These are phyloP conservation scores for Pinus tabuliformis DNA, from an alignment of 75 land plant genomes.

Conservation along the genomic window DNA sequence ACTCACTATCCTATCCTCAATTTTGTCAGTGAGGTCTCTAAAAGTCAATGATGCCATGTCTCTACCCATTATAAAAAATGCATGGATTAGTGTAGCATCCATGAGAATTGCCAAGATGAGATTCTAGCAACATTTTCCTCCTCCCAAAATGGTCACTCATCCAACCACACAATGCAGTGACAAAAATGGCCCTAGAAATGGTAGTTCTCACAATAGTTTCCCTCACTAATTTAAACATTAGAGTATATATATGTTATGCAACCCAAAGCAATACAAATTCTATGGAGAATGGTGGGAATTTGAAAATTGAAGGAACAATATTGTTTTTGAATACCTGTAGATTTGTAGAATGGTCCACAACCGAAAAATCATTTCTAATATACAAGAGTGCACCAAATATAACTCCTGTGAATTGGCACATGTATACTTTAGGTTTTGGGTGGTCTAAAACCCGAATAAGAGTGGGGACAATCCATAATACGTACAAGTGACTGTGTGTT, in stretches of 20 bases:
- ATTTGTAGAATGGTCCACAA: slow-evolving; percentile 50
- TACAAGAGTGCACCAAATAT: slow-evolving; percentile 79
- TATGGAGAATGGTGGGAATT: too few species aligned
- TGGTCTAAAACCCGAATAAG: too few species aligned
- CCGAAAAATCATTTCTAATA: slow-evolving; percentile 70
- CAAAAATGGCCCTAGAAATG: slow-evolving; percentile 80
- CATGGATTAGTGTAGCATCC: slow-evolving; percentile 57
- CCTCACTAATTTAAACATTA: slow-evolving; percentile 20
- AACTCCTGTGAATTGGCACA: slow-evolving; percentile 35
- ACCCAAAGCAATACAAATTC: background rate
- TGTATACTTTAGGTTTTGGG: too few species aligned
- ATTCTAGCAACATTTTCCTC: slow-evolving; percentile 33
- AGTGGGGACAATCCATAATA: too few species aligned
- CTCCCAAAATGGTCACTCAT: slow-evolving; percentile 59
- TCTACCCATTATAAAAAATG: slow-evolving; percentile 49
- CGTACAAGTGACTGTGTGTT: too few species aligned
- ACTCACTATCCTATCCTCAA: slow-evolving; percentile 71
- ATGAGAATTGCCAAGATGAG: slow-evolving; percentile 61
- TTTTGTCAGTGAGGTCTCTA: slow-evolving; percentile 78
- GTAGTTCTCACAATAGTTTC: slow-evolving; percentile 87
- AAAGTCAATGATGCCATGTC: slow-evolving; percentile 91
- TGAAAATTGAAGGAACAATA: too few species aligned
- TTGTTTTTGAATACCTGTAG: slow-evolving; percentile 44
- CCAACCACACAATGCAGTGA: slow-evolving; percentile 80
- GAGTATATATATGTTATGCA: background rate